Evolutionary conservation across 306 rosid genomes (phyloP), one percentile per base, ranked within the genome.

Genomic region (Acacia crassicarpa): DNA sequence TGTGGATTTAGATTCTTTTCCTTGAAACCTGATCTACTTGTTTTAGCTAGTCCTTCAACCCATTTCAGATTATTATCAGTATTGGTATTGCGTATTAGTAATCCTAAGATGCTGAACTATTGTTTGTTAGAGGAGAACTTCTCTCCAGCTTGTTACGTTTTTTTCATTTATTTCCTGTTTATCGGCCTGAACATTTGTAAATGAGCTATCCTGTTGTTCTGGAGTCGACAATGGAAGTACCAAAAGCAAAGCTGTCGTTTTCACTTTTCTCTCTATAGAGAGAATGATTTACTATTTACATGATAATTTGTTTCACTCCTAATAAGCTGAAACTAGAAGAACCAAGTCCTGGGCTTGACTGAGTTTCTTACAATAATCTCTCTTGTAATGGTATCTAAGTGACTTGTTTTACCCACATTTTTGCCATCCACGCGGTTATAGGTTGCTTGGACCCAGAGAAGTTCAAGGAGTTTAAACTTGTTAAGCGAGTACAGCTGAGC

Each of bases 401-500:
- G 9, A 63, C 43, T 63, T 63, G 17, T 20, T 67, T 67, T 67
- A 43, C 15, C 79, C 16, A 65, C 70, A 63, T 30, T 20, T 20
- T 30, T 63, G 69, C 43, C 11, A 15, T 32, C n/a, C 69, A 27
- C 15, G 7, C 80, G 48, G 78, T 76, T 83, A 70, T 78, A 95
- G 99, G 81, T 76, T 69, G 69, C 92, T 87, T 96, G 83, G 88
- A 96, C 85, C 93, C 99, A 19, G 91, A 91, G 68, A 85, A 76
- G 30, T 96, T 91, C 90, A 93, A 81, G 90, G 83, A 88, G 71
- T 95, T 92, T 81, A 93, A 93, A 85, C 97, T 93, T 78, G 91
- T 88, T 68, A 91, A 91, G 88, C 93, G 92, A 25, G n/a, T 75
- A 16, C 93, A 92, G 76, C 85, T 96, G 87, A 93, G 99, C 92